phyloP scores from a whole-genome alignment of 441 rosid genomes.

The Breynia disticha region DNA sequence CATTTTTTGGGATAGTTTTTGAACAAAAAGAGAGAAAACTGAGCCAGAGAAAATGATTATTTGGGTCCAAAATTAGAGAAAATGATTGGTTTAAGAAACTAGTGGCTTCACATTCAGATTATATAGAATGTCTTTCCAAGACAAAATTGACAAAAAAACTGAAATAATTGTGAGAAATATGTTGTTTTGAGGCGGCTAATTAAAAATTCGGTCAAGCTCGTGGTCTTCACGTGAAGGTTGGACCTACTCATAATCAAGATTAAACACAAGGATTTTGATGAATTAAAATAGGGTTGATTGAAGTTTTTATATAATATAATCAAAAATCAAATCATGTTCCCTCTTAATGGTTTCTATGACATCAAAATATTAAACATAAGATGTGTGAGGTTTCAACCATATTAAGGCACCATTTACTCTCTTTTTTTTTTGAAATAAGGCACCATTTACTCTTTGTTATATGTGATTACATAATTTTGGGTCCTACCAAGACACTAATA shows the following conservation, averaged over 20 bases:
- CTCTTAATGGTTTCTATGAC: conserved; percentile 14
- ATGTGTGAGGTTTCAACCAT: conserved; percentile 1
- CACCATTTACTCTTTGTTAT: conserved; percentile 1
- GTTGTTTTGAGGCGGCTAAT: conserved; percentile 17
- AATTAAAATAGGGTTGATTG: not conserved
- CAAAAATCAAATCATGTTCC: conserved; percentile 21
- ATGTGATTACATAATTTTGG: not conserved
- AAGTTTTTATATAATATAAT: not conserved
- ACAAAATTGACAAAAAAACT: not conserved
- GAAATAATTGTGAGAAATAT: not conserved
- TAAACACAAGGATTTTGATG: not conserved
- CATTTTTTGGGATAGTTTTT: conserved; percentile 15
- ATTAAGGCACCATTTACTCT: conserved; percentile 4
- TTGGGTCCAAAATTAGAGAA: too few relatives aligned
- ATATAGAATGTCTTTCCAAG: not conserved
- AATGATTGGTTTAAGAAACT: not conserved
- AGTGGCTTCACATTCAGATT: conserved; percentile 3
- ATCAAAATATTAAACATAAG: conserved; percentile 10
- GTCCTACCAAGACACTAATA: not conserved
- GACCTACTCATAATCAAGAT: conserved; percentile 29
- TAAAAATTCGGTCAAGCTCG: conserved; percentile 14
- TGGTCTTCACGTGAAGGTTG: conserved; percentile 44
- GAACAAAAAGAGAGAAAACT: not conserved
- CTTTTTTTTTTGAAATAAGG: too few relatives aligned
- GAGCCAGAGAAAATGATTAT: too few relatives aligned